Percentiles rank a stretch among this genome's conserved stretches.
These are phyloP conservation scores for Cokeromyces recurvatus DNA, from an alignment of 371 early-diverging fungal species.

Conservation along the genomic window DNA sequence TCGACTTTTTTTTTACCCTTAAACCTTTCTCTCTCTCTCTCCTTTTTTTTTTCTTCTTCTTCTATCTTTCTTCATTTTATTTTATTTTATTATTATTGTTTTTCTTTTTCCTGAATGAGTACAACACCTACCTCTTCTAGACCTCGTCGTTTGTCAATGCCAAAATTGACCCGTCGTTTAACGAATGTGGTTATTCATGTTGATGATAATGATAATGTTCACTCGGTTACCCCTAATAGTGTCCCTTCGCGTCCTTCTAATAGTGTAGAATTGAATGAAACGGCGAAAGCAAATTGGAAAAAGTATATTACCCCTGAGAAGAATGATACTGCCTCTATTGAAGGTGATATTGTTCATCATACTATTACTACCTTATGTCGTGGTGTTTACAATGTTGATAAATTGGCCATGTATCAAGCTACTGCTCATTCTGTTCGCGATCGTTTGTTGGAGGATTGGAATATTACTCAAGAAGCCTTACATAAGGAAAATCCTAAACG, in stretches of 20 bases:
- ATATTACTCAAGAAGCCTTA: slow-evolving; percentile 70
- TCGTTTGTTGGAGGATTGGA: slow-evolving; percentile 83
- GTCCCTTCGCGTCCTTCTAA: slow-evolving; percentile 7
- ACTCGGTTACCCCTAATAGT: slow-evolving; percentile 9
- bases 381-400: slow-evolving; percentile 76
- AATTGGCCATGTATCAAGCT: slow-evolving; percentile 82
- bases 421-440: slow-evolving; percentile 85
- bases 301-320: slow-evolving; percentile 6
- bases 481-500: slow-evolving; percentile 71
- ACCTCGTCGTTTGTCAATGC: slow-evolving; percentile 17
- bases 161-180: slow-evolving; percentile 19
- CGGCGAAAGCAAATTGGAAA: slow-evolving; percentile 1
- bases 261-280: not conserved
- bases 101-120: not conserved
- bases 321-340: slow-evolving; percentile 57
- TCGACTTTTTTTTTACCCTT: not conserved
- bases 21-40: not conserved
- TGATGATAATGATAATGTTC: slow-evolving; percentile 9
- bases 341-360: slow-evolving; percentile 75
- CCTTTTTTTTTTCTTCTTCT: too few relatives aligned
- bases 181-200: slow-evolving; percentile 20
- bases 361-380: slow-evolving; percentile 78
- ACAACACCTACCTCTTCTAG: slow-evolving; percentile 8
- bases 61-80: too few relatives aligned
- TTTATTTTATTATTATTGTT: too few relatives aligned